These are phyloP conservation scores for Komagataella kurtzmanii DNA, from an alignment of 805 yeast species.

Conservation along the genomic window DNA sequence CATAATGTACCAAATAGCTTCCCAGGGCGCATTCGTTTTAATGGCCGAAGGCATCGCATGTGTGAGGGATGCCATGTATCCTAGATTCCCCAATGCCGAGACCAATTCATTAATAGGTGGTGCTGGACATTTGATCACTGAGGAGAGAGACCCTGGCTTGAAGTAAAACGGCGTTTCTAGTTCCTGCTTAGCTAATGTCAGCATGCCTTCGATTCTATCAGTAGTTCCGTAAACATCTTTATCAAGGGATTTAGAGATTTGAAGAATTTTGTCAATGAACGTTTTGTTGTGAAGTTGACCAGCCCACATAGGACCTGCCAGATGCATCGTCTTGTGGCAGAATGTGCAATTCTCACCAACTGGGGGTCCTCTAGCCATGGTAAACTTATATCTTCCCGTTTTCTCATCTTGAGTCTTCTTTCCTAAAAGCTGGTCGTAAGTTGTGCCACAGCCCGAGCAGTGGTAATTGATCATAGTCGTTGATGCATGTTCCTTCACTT, in stretches of 20 bases:
- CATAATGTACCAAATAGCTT: conserved; percentile 58
- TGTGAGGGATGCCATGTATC: conserved; percentile 71
- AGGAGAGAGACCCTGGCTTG: conserved; percentile 63
- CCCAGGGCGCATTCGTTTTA: conserved; percentile 87
- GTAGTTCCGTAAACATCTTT: conserved; percentile 61
- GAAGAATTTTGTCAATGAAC: conserved; percentile 53
- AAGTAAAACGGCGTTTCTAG: conserved; percentile 68
- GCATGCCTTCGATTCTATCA: conserved; percentile 85
- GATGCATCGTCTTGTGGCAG: conserved; percentile 59
- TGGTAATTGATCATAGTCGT: conserved; percentile 67
- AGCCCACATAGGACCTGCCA: conserved; percentile 97
- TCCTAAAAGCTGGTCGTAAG: conserved; percentile 65
- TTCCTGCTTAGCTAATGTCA: conserved; percentile 71
- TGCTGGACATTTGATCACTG: conserved; percentile 68
- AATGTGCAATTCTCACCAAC: conserved; percentile 48
- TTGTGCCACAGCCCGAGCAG: conserved; percentile 81
- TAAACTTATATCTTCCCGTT: conserved; percentile 23
- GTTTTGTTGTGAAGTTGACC: conserved; percentile 59
- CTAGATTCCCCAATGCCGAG: conserved; percentile 76
- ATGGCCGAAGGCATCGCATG: conserved; percentile 80
- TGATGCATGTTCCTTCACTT: conserved; percentile 68
- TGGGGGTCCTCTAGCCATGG: conserved; percentile 53
- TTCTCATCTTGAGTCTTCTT: conserved; percentile 25
- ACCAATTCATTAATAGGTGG: conserved; percentile 63
- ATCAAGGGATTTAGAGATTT: conserved; percentile 24